A percentile compares a stretch with the other conserved stretches of the same genome.
phyloP scores from a whole-genome alignment of 2,329 filamentous ascomycete species.

The Nigrospora oryzae region DNA sequence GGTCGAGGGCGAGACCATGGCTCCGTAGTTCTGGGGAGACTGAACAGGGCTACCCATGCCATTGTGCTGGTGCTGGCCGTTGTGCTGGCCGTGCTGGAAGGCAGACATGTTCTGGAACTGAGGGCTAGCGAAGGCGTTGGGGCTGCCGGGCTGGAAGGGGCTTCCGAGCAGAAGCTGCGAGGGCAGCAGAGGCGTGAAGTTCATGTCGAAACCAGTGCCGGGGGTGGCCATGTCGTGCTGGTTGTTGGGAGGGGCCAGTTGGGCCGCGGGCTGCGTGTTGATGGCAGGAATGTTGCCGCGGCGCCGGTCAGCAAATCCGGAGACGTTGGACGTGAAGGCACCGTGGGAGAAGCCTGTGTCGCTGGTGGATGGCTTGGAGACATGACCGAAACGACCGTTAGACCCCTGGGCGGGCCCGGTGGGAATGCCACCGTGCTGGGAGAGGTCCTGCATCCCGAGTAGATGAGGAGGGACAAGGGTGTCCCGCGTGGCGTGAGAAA shows the following conservation, averaged over 20 bases:
- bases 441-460: conserved; percentile 86
- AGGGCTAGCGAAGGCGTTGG: conserved; percentile 79
- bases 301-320: conserved; percentile 78
- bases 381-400: conserved; percentile 58
- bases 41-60: conserved; percentile 68
- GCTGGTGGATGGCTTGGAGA: conserved; percentile 73
- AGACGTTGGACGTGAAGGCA: conserved; percentile 80
- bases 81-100: conserved; percentile 56
- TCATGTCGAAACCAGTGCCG: conserved; percentile 90
- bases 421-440: conserved; percentile 48
- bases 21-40: conserved; percentile 77
- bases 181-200: conserved; percentile 91
- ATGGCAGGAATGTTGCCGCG: conserved; percentile 83
- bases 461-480: conserved; percentile 78
- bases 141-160: conserved; percentile 92
- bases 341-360: conserved; percentile 90
- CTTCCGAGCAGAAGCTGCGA: conserved; percentile 92
- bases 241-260: conserved; percentile 37
- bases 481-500: conserved; percentile 74
- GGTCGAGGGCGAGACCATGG: conserved; percentile 76
- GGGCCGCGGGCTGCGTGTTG: conserved; percentile 64
- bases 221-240: conserved; percentile 74
- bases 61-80: conserved; percentile 33
- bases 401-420: conserved; percentile 46
- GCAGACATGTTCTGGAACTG: conserved; percentile 81